Evolutionary conservation across 768 basidiomycete species (phyloP), one percentile per base, ranked within the genome.

Genomic region (Lentinus brumalis): DNA sequence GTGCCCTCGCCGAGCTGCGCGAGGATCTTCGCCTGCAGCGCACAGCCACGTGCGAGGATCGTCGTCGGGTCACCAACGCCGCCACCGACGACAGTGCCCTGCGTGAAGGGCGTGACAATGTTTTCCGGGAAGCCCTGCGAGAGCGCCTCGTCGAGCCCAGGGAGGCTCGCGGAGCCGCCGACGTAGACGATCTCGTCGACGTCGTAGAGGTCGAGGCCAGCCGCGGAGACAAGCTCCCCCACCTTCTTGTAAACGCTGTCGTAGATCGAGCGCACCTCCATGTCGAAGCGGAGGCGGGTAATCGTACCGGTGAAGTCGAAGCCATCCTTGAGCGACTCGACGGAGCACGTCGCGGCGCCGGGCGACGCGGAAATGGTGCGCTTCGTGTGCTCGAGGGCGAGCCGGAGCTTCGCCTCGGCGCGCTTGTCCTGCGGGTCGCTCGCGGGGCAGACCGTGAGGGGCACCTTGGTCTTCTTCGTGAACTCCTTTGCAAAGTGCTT

Each of bases 401-500:
- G 85, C 10, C 90, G 85, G 30, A 99, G 86, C 71, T 96, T 96
- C n/a, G 94, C 92, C 69, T 94, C 89, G 0, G 96, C 92, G 26
- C 97, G 91, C 68, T 86, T 81, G 75, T 95, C 91, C 35, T 79
- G 77, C 16, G 78, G 65, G 21, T 84, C 78, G 3, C 79, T 78
- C 5, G 88, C 77, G 1, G 88, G 87, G 56, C 79, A 84, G 15
- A 94, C 81, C 9, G 81, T 76, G 45, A 97, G 79, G 0, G 87
- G 77, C 26, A 83, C 83, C 74, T 92, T 94, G 16, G 90, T 95
- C 79, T 97, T 99, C 78, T 98, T 98, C 52, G 91, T 92, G 75
- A 99, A 99, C 65, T 99, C 96, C 71, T 94, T 87, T 55, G 91
- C 87, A 74, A 99, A 97, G 79, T 91, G 92, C 61, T 89, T 88